phyloP scores from a whole-genome alignment of 2,329 filamentous ascomycete species.

The Parasarocladium wereldwijsianum region DNA sequence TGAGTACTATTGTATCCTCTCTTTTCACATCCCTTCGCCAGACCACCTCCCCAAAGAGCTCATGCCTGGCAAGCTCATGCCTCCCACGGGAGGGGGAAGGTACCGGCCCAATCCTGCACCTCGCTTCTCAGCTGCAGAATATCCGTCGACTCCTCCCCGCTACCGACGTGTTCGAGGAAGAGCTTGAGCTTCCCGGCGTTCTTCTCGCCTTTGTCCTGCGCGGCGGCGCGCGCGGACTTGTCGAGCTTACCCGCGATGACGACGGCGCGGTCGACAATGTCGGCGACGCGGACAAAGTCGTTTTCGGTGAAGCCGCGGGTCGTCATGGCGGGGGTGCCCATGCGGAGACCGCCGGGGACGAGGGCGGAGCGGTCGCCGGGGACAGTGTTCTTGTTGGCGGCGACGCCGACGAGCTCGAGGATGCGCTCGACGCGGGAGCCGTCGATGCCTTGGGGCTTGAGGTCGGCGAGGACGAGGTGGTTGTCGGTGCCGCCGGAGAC shows the following conservation, averaged over 20 bases:
- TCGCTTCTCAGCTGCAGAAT: conserved; percentile 60
- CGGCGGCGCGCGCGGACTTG: conserved; percentile 54
- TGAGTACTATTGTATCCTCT: too few relatives aligned
- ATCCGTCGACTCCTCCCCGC: conserved; percentile 52
- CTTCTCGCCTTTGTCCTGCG: conserved; percentile 53
- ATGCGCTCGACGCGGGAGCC: conserved; percentile 81
- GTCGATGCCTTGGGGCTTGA: conserved; percentile 79
- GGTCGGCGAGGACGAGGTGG: conserved; percentile 84
- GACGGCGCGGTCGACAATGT: conserved; percentile 74
- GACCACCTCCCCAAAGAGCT: too few relatives aligned
- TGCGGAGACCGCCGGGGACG: conserved; percentile 81
- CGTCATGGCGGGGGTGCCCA: conserved; percentile 96
- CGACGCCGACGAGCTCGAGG: conserved; percentile 83
- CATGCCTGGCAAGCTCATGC: too few relatives aligned
- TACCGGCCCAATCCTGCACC: conserved; percentile 66
- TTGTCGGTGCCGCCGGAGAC: conserved; percentile 95
- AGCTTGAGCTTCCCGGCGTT: conserved; percentile 47
- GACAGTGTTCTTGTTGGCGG: conserved; percentile 98
- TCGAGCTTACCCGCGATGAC: conserved; percentile 64
- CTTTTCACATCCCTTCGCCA: too few relatives aligned
- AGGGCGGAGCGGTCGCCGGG: conserved; percentile 89
- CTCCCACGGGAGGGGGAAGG: conserved; percentile 58
- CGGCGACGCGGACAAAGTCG: conserved; percentile 77
- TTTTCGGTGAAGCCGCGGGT: conserved; percentile 80
- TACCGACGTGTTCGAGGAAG: conserved; percentile 54